Conservation (phyloP, 176 grass and related monocot species). For the Typha latifolia region DNA sequence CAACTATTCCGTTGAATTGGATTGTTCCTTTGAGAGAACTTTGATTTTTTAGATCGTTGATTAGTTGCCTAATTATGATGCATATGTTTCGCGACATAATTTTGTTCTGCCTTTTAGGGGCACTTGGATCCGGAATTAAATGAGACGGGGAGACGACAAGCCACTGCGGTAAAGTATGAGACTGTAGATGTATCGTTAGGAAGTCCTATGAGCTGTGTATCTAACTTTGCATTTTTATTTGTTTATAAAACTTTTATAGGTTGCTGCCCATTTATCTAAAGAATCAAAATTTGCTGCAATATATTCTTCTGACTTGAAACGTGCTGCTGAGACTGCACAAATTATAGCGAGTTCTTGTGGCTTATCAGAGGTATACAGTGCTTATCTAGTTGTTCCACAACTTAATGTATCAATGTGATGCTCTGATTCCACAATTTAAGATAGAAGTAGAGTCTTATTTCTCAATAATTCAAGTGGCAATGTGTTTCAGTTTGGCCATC, state of each 20-base stretch:
- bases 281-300: constrained; percentile 55
- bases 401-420: constrained; percentile 3
- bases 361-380: constrained; percentile 53
- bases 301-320: constrained; percentile 91
- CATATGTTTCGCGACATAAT: neutral
- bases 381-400: neutral
- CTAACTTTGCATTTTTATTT: constrained; percentile 33
- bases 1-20: too few relatives aligned
- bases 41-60: too few relatives aligned
- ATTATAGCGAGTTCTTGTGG: constrained; percentile 55
- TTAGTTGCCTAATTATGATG: too few relatives aligned
- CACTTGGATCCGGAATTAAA: constrained; percentile 77
- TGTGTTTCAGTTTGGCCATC: too few relatives aligned
- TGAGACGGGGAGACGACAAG: constrained; percentile 75
- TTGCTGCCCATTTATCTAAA: constrained; percentile 55
- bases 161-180: constrained; percentile 48
- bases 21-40: too few relatives aligned
- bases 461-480: neutral
- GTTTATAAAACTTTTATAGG: constrained; percentile 32
- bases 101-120: constrained; percentile 28
- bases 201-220: constrained; percentile 6
- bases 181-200: constrained; percentile 1
- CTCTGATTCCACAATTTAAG: neutral
- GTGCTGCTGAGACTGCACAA: constrained; percentile 63
- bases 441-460: neutral